Percentiles rank a stretch among this genome's conserved stretches.
Evolutionary conservation across 2,329 filamentous ascomycete species (phyloP).

Genomic region (Thielaviopsis cerberus): DNA sequence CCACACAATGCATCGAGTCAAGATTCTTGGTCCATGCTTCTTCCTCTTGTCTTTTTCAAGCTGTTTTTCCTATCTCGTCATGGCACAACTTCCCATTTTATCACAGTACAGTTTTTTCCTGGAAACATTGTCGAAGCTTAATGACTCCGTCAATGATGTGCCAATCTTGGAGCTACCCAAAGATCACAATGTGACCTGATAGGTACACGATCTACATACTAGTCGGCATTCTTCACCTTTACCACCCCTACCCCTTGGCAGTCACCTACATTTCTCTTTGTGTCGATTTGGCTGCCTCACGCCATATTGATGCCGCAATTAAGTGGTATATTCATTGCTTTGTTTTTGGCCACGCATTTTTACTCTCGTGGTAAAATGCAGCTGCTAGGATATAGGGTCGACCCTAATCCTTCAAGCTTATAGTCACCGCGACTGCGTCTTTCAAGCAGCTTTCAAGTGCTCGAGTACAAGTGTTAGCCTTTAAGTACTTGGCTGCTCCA

Average conservation of each 20-base stretch:
- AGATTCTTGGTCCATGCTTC: background rate
- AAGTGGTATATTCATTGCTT: background rate
- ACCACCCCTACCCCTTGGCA: background rate
- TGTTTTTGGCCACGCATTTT: background rate
- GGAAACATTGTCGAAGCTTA: background rate
- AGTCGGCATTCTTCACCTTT: background rate
- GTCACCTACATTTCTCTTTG: background rate
- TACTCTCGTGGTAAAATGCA: background rate
- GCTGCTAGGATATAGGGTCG: background rate
- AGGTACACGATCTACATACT: background rate
- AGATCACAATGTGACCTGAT: background rate
- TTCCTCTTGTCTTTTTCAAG: background rate
- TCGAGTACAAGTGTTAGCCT: background rate
- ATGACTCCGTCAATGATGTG: background rate
- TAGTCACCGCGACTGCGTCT: too few species aligned
- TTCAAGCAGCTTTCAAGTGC: background rate
- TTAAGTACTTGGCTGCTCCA: too few species aligned
- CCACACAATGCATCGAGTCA: background rate
- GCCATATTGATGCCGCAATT: background rate
- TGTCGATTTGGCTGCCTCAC: too few species aligned
- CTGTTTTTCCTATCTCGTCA: background rate
- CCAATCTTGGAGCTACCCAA: background rate
- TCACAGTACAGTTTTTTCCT: too few species aligned
- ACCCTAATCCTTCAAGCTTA: background rate
- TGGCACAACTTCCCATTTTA: background rate